phyloP scores from a whole-genome alignment of 768 basidiomycete species.

The Auriscalpium orientale region DNA sequence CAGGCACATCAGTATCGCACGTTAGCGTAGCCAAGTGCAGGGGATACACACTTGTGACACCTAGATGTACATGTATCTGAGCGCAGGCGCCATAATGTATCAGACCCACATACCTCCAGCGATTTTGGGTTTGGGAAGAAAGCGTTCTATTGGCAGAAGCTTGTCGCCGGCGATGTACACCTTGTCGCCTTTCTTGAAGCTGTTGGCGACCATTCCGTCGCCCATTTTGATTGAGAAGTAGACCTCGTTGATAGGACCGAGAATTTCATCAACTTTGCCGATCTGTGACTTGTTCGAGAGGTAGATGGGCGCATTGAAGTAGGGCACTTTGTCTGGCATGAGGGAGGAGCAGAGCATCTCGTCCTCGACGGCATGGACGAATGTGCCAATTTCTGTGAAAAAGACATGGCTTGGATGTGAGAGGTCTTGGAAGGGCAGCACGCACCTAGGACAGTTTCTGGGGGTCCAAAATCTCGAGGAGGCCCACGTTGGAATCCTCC shows the following conservation, averaged over 20 bases:
- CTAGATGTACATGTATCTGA: constrained; percentile 16
- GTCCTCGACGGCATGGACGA: constrained; percentile 93
- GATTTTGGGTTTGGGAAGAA: constrained; percentile 92
- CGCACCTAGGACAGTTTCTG: constrained; percentile 69
- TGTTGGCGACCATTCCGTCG: constrained; percentile 89
- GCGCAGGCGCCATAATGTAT: neutral
- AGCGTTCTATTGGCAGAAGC: constrained; percentile 90
- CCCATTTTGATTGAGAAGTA: constrained; percentile 98
- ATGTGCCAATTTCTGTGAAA: constrained; percentile 79
- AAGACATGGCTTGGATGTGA: constrained; percentile 6
- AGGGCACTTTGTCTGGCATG: constrained; percentile 87
- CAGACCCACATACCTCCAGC: constrained; percentile 44
- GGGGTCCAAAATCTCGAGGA: constrained; percentile 70
- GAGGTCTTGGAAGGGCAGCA: constrained; percentile 3
- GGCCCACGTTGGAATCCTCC: constrained; percentile 41
- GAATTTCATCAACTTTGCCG: constrained; percentile 97
- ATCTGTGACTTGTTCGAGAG: constrained; percentile 93
- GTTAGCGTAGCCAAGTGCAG: constrained; percentile 2
- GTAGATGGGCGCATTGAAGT: constrained; percentile 98
- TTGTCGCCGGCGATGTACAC: constrained; percentile 98
- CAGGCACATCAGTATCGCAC: constrained; percentile 16
- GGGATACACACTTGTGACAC: constrained; percentile 26
- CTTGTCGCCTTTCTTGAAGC: constrained; percentile 97
- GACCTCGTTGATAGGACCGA: constrained; percentile 99
- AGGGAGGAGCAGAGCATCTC: constrained; percentile 94